Evolutionary conservation across 495 filamentous ascomycete genomes (phyloP).

Genomic region (Platismatia glauca): DNA sequence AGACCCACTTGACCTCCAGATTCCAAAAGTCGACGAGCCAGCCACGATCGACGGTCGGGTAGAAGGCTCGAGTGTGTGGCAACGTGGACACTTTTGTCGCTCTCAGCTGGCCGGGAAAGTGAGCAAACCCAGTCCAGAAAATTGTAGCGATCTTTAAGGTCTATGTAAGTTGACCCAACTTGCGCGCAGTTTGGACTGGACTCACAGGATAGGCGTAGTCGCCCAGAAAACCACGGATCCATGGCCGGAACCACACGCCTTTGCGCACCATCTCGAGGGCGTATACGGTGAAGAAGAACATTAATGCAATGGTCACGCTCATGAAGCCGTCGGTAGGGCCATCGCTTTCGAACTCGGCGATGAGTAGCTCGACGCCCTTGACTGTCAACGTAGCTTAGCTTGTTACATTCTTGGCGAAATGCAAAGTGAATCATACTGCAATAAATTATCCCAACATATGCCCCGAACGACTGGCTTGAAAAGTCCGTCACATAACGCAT

Average conservation of each 20-base stretch:
- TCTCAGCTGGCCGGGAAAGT: slow-evolving; percentile 16
- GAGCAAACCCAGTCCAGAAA: slow-evolving; percentile 27
- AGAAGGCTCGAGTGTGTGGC: slow-evolving; percentile 35
- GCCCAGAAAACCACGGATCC: slow-evolving; percentile 30
- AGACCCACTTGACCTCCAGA: slow-evolving; percentile 33
- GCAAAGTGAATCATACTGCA: too few species aligned
- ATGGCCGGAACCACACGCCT: slow-evolving; percentile 27
- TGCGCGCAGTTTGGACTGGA: background rate
- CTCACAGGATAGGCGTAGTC: slow-evolving; percentile 33
- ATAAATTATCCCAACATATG: slow-evolving; percentile 40
- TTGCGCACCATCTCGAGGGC: slow-evolving; percentile 29
- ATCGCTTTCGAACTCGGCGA: slow-evolving; percentile 24
- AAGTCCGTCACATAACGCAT: slow-evolving; percentile 39
- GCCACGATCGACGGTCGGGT: slow-evolving; percentile 31
- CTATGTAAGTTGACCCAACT: background rate
- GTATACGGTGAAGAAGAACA: slow-evolving; percentile 32
- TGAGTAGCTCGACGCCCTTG: slow-evolving; percentile 32
- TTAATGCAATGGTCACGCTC: slow-evolving; percentile 30
- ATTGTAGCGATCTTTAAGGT: slow-evolving; percentile 26
- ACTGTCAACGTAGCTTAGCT: slow-evolving; percentile 20
- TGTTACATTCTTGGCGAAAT: too few species aligned
- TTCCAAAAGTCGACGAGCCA: slow-evolving; percentile 41
- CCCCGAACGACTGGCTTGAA: slow-evolving; percentile 35
- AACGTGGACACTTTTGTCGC: slow-evolving; percentile 24
- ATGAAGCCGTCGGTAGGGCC: slow-evolving; percentile 29